Percentiles rank a stretch among this genome's conserved stretches.
These are phyloP conservation scores for Fusarium circinatum DNA, from an alignment of 2,329 filamentous ascomycete genomes.

Conservation along the genomic window DNA sequence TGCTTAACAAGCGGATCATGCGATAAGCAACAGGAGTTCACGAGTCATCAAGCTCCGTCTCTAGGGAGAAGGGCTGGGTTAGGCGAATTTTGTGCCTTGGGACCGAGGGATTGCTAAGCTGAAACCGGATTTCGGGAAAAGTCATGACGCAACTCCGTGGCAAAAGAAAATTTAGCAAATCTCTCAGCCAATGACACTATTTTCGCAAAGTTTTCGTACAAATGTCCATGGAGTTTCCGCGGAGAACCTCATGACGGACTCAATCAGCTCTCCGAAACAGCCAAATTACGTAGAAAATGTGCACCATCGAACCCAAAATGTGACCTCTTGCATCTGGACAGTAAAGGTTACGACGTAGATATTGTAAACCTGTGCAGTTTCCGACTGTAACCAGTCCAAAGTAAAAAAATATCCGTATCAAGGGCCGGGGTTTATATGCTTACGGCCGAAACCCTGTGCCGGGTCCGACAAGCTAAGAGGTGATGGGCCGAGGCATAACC, in stretches of 20 bases:
- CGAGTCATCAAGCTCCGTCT: constrained; percentile 10
- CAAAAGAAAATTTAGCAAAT: background rate
- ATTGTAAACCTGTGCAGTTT: background rate
- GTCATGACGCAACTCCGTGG: constrained; percentile 17
- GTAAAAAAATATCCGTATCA: background rate
- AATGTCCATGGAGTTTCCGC: constrained; percentile 11
- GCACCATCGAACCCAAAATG: background rate
- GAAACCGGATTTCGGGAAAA: constrained; percentile 15
- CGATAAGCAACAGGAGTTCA: constrained; percentile 11
- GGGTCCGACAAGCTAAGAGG: constrained; percentile 19
- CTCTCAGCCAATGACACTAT: background rate
- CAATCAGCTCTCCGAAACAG: background rate
- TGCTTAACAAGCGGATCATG: constrained; percentile 23
- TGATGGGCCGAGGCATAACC: constrained; percentile 21
- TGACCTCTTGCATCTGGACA: background rate
- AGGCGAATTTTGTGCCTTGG: background rate
- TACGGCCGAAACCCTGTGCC: constrained; percentile 31
- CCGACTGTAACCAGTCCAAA: background rate
- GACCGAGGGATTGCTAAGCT: background rate
- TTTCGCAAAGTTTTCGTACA: constrained; percentile 14
- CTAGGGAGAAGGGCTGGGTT: background rate
- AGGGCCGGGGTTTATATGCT: constrained; percentile 11
- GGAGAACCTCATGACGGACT: background rate
- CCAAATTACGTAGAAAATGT: background rate
- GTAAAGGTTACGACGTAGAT: background rate